Percentiles rank a stretch among this genome's conserved stretches.
Conservation (phyloP, 331 rosid species). For the Prunus yedoensis region DNA sequence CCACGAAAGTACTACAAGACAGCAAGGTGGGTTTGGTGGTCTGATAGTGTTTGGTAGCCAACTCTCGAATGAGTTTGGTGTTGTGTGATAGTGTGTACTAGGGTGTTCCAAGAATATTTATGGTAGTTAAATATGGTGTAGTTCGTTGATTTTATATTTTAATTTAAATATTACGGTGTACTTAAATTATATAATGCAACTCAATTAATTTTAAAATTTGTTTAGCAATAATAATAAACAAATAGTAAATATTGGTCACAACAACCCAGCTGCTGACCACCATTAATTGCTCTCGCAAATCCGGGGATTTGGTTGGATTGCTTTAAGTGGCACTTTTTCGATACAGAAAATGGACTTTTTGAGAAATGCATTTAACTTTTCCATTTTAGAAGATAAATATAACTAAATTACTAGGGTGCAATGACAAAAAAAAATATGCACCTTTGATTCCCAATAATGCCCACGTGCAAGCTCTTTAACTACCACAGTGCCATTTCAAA, state of each 20-base stretch:
- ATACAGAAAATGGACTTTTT: neutral
- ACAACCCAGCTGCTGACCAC: neutral
- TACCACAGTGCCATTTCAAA: neutral
- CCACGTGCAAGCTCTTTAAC: neutral
- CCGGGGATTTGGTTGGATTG: neutral
- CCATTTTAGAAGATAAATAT: neutral
- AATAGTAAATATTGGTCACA: neutral
- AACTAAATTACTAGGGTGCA: neutral
- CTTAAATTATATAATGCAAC: too few relatives aligned
- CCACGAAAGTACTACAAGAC: too few relatives aligned
- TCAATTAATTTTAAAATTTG: neutral
- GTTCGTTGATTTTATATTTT: too few relatives aligned
- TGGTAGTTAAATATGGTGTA: too few relatives aligned
- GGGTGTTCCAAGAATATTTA: accelerated
- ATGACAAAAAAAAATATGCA: neutral
- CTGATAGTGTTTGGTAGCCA: too few relatives aligned
- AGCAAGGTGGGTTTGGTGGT: too few relatives aligned
- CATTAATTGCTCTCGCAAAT: neutral
- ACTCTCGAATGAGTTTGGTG: accelerated
- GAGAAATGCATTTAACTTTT: neutral
- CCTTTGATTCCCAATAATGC: neutral
- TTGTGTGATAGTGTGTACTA: too few relatives aligned
- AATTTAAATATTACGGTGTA: too few relatives aligned
- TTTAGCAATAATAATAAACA: neutral
- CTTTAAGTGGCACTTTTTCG: neutral